phyloP scores from a whole-genome alignment of 345 rosid species.

The Bretschneidera sinensis region DNA sequence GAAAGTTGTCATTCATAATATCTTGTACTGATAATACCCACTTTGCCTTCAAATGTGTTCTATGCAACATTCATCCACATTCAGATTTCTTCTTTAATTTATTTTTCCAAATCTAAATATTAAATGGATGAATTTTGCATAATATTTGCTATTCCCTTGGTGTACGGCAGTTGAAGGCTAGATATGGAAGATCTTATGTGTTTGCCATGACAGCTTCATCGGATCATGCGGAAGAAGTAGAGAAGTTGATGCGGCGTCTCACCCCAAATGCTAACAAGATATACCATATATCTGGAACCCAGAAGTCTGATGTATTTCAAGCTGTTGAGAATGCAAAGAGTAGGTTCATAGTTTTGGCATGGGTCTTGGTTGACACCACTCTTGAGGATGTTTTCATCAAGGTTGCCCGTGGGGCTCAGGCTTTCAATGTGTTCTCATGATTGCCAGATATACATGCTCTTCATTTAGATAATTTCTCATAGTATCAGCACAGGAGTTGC shows the following conservation, averaged over 20 bases:
- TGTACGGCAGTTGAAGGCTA: constrained; percentile 59
- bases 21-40: no score
- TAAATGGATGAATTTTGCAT: neutral
- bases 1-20: no score
- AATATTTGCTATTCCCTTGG: neutral
- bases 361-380: constrained; percentile 94
- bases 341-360: constrained; percentile 70
- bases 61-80: no score
- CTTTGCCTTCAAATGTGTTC: no score
- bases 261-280: constrained; percentile 70
- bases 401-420: constrained; percentile 60
- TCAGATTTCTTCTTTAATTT: no score
- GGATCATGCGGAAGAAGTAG: constrained; percentile 60
- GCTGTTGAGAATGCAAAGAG: constrained; percentile 83
- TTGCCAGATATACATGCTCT: neutral
- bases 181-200: constrained; percentile 85
- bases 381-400: constrained; percentile 97
- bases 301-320: constrained; percentile 77
- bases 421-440: constrained; percentile 50
- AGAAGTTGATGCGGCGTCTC: constrained; percentile 45
- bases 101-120: neutral
- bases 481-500: no score
- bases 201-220: constrained; percentile 74
- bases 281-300: constrained; percentile 86
- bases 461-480: no score